Percentiles rank a stretch among this genome's conserved stretches.
Evolutionary conservation across 176 grass and related monocot species (phyloP).

Genomic region (Triticum urartu): DNA sequence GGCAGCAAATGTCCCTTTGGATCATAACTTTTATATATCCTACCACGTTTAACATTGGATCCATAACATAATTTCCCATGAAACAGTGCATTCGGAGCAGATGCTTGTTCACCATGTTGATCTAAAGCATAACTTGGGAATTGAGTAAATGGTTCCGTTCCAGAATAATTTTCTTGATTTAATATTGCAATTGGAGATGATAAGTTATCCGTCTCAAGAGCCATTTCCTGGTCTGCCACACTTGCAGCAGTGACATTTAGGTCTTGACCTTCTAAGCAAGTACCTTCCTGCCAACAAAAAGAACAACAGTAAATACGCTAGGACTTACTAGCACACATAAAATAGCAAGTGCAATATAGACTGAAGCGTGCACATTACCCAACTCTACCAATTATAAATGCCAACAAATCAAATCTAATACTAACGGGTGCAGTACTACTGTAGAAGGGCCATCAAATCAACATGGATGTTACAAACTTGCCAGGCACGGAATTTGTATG

Average conservation of each 20-base stretch:
- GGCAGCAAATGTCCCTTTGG: conserved; percentile 12
- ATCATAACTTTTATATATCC: conserved; percentile 30
- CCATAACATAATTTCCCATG: conserved; percentile 27
- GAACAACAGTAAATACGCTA: conserved; percentile 1
- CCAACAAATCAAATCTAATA: conserved; percentile 8
- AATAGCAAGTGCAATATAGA: conserved; percentile 19
- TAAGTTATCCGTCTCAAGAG: conserved; percentile 27
- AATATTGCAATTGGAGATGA: conserved; percentile 15
- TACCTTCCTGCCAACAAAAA: conserved; percentile 45
- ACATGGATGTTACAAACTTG: conserved; percentile 2
- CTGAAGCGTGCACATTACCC: neutral
- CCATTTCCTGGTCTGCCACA: neutral
- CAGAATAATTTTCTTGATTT: conserved; percentile 37
- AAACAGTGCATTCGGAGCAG: conserved; percentile 17
- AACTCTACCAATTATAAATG: conserved; percentile 16
- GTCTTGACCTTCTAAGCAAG: conserved; percentile 20
- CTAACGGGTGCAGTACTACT: conserved; percentile 10
- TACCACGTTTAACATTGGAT: conserved; percentile 28
- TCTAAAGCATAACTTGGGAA: conserved; percentile 9
- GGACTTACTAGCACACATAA: conserved; percentile 20
- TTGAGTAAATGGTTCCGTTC: neutral
- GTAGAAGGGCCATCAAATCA: neutral
- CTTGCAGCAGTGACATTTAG: conserved; percentile 1
- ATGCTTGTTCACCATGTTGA: conserved; percentile 28
- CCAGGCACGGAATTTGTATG: neutral